Conservation (phyloP, 1,284 basidiomycete genomes). For the Paramarasmius palmivorus region DNA sequence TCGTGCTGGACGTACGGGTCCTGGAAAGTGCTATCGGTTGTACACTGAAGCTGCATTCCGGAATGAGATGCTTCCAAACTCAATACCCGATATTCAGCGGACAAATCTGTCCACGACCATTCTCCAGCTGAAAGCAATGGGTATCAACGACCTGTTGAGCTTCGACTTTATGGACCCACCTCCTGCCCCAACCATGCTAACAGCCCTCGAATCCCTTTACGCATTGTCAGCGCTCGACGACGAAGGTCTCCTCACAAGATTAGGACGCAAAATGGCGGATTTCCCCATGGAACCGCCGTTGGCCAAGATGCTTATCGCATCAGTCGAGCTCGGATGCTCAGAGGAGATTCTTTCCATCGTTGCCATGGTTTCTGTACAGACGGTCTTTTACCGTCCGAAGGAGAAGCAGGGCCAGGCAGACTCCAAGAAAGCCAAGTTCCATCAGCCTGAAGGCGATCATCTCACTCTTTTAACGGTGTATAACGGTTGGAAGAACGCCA, state of each 20-base stretch:
- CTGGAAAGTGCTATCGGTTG: slow-evolving; percentile 97
- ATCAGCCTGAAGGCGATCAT: slow-evolving; percentile 97
- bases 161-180: slow-evolving; percentile 99
- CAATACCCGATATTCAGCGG: slow-evolving; percentile 96
- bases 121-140: slow-evolving; percentile 97
- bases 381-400: slow-evolving; percentile 96
- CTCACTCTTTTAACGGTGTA: slow-evolving; percentile 95
- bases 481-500: slow-evolving; percentile 96
- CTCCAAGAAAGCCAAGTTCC: slow-evolving; percentile 98
- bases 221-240: slow-evolving; percentile 96
- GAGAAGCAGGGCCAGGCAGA: slow-evolving; percentile 99
- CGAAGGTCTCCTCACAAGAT: slow-evolving; percentile 90
- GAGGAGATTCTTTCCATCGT: slow-evolving; percentile 97
- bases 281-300: slow-evolving; percentile 97
- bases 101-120: slow-evolving; percentile 94
- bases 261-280: slow-evolving; percentile 99
- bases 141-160: slow-evolving; percentile 95
- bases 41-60: slow-evolving; percentile 98
- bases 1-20: slow-evolving; percentile 96
- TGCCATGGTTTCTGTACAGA: slow-evolving; percentile 96
- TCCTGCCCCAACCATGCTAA: slow-evolving; percentile 93
- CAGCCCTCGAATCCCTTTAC: slow-evolving; percentile 92
- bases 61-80: slow-evolving; percentile 98
- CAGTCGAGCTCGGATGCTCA: slow-evolving; percentile 94
- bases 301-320: slow-evolving; percentile 99